Conservation (phyloP, 75 land plant genomes). For the Cunninghamia lanceolata region DNA sequence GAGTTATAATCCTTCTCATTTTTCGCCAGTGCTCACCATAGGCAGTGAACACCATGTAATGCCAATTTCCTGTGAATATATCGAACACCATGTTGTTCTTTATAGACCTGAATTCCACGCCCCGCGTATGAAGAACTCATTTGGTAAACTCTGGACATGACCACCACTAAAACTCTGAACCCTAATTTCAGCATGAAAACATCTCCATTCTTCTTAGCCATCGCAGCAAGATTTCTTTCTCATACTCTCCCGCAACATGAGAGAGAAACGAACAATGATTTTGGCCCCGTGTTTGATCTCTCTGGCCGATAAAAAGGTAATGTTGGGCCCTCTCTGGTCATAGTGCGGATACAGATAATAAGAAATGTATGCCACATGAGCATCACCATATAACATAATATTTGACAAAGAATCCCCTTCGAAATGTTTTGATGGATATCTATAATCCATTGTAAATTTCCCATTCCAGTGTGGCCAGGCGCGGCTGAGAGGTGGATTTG, state of each 20-base stretch:
- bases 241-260: constrained; percentile 15
- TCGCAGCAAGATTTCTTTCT: constrained; percentile 21
- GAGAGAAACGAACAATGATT: constrained; percentile 19
- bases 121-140: constrained; percentile 40
- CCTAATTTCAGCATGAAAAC: constrained; percentile 35
- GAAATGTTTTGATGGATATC: no score
- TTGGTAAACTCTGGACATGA: constrained; percentile 32
- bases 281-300: constrained; percentile 17
- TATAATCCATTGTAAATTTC: no score
- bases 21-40: constrained; percentile 44
- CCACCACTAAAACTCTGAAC: constrained; percentile 27
- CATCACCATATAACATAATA: no score
- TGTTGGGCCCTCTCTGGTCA: constrained; percentile 15
- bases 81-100: constrained; percentile 33
- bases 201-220: constrained; percentile 40
- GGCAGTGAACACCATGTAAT: constrained; percentile 43
- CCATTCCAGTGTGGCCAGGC: no score
- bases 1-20: constrained; percentile 39
- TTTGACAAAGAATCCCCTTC: no score
- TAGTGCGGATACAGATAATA: constrained; percentile 20
- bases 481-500: no score
- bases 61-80: constrained; percentile 40
- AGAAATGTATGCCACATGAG: constrained; percentile 39
- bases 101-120: constrained; percentile 39
- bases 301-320: background rate